Conservation (phyloP, 306 rosid genomes). For the Vigna nakashimae region DNA sequence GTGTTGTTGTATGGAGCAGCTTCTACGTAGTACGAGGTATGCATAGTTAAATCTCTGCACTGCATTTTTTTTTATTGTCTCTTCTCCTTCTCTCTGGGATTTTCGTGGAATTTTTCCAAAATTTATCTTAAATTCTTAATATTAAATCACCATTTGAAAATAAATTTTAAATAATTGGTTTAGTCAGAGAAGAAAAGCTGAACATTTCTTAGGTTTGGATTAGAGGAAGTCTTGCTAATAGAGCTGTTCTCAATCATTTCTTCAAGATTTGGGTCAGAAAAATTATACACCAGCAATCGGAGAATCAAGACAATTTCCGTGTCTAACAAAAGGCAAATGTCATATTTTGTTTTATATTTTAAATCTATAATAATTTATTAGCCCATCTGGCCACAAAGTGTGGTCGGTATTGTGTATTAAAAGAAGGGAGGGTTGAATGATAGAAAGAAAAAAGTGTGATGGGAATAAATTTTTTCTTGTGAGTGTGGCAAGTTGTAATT, state of each 20-base stretch:
- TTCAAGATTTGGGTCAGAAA: background rate
- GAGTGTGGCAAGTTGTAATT: constrained; percentile 24
- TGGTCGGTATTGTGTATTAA: background rate
- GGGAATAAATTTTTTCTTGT: constrained; percentile 11
- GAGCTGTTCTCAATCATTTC: background rate
- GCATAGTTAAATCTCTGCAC: too few species aligned
- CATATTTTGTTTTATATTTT: background rate
- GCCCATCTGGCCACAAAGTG: background rate
- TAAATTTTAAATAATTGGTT: background rate
- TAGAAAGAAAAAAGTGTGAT: background rate
- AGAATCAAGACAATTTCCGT: constrained; percentile 8
- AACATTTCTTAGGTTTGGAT: background rate
- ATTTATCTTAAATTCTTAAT: background rate
- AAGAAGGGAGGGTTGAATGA: background rate
- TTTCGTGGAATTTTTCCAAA: background rate
- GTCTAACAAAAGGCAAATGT: background rate
- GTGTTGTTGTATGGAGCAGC: too few species aligned
- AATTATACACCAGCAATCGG: background rate
- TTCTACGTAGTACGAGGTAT: too few species aligned
- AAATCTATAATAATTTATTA: background rate
- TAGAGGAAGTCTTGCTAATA: background rate
- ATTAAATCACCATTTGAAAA: background rate
- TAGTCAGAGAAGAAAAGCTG: background rate
- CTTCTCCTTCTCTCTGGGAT: background rate
- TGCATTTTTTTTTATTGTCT: background rate